These are phyloP conservation scores for Neurospora intermedia DNA, from an alignment of 495 filamentous ascomycete species.

Conservation along the genomic window DNA sequence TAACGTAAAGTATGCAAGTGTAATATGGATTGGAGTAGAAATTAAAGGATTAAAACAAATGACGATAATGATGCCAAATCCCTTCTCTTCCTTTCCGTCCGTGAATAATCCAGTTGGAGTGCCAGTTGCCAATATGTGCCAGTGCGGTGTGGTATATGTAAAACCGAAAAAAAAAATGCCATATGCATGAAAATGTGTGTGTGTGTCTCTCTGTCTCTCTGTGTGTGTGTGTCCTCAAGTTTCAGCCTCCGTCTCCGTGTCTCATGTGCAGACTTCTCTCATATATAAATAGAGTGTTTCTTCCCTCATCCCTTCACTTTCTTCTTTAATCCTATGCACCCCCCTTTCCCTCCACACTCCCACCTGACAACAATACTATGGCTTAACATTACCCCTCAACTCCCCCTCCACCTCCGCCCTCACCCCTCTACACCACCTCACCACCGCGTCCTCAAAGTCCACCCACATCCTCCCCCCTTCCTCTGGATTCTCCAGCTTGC, in stretches of 20 bases:
- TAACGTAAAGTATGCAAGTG: too few relatives aligned
- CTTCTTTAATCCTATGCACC: background rate
- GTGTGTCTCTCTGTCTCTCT: background rate
- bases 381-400: background rate
- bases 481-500: constrained; percentile 28
- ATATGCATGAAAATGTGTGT: background rate
- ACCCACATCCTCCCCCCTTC: constrained; percentile 38
- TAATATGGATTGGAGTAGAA: too few relatives aligned
- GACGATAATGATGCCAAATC: background rate
- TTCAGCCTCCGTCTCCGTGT: background rate
- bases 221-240: background rate
- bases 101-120: background rate
- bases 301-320: background rate
- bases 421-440: constrained; percentile 67
- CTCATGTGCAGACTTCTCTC: background rate
- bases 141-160: background rate
- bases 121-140: background rate
- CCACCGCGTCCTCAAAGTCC: constrained; percentile 68
- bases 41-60: too few relatives aligned
- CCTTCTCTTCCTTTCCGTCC: background rate
- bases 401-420: constrained; percentile 59
- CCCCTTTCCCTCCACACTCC: background rate
- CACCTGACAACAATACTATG: background rate
- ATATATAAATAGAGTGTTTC: background rate
- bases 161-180: background rate